Percentiles rank a stretch among this genome's conserved stretches.
Evolutionary conservation across 306 rosid genomes (phyloP).

Genomic region (Boehmeria nivea): DNA sequence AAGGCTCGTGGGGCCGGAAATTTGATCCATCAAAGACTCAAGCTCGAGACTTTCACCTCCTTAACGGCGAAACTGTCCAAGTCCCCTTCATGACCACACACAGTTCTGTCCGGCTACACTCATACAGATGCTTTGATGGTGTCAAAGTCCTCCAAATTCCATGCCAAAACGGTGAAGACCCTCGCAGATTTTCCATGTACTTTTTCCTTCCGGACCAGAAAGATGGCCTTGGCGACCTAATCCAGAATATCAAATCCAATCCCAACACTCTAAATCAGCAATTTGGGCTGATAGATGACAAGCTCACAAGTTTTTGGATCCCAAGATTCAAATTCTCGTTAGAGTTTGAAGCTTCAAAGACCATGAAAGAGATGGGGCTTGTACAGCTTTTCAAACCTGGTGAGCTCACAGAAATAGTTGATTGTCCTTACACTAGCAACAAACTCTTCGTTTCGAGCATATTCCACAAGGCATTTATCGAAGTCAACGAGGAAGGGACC

Average conservation of each 20-base stretch:
- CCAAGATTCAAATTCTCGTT: too few species aligned
- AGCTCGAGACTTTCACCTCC: background rate
- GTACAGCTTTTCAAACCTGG: background rate
- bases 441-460: slow-evolving; percentile 1
- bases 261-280: too few species aligned
- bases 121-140: slow-evolving; percentile 1
- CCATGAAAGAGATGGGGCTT: background rate
- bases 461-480: slow-evolving; percentile 16
- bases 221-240: too few species aligned
- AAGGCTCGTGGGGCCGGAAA: slow-evolving; percentile 1
- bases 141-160: slow-evolving; percentile 5
- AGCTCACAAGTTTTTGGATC: too few species aligned
- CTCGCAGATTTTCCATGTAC: slow-evolving; percentile 1
- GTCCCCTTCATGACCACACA: slow-evolving; percentile 1
- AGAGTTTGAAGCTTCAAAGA: background rate
- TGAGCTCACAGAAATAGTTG: slow-evolving; percentile 13
- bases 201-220: too few species aligned
- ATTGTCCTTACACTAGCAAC: background rate
- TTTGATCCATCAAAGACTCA: background rate
- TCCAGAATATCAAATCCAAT: too few species aligned
- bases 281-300: too few species aligned
- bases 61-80: background rate
- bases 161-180: background rate
- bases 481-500: slow-evolving; percentile 25
- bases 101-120: background rate